Conservation (phyloP, 495 filamentous ascomycete genomes). For the Podospora pseudoanserina region DNA sequence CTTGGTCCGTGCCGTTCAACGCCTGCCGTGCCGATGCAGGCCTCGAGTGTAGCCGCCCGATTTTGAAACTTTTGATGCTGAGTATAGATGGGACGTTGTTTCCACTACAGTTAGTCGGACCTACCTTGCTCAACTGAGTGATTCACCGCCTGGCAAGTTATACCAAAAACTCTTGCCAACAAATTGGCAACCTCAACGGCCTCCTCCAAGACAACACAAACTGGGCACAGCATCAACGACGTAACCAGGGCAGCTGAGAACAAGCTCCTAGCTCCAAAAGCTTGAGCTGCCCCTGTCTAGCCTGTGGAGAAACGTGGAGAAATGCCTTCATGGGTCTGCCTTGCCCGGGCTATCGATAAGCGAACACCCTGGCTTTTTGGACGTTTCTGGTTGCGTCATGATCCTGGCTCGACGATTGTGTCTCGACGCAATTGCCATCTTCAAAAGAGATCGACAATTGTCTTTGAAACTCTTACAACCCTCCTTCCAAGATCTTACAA, state of each 20-base stretch:
- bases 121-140: not conserved
- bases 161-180: not conserved
- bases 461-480: not conserved
- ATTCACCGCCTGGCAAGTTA: not conserved
- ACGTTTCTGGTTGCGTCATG: not conserved
- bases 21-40: not conserved
- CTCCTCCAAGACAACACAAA: not conserved
- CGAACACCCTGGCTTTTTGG: not conserved
- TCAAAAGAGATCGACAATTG: not conserved
- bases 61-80: not conserved
- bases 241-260: conserved; percentile 6
- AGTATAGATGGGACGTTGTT: not conserved
- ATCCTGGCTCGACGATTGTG: not conserved
- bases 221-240: conserved; percentile 1
- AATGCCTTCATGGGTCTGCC: not conserved
- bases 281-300: not conserved
- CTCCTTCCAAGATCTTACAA: not conserved
- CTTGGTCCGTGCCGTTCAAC: not conserved
- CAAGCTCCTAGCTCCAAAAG: conserved; percentile 6
- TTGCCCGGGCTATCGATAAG: not conserved
- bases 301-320: not conserved
- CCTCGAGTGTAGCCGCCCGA: not conserved
- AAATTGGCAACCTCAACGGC: not conserved
- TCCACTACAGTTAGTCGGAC: not conserved
- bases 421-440: not conserved